Conservation (phyloP, 1,139 yeast genomes). For the Saccharomyces hybrid region DNA sequence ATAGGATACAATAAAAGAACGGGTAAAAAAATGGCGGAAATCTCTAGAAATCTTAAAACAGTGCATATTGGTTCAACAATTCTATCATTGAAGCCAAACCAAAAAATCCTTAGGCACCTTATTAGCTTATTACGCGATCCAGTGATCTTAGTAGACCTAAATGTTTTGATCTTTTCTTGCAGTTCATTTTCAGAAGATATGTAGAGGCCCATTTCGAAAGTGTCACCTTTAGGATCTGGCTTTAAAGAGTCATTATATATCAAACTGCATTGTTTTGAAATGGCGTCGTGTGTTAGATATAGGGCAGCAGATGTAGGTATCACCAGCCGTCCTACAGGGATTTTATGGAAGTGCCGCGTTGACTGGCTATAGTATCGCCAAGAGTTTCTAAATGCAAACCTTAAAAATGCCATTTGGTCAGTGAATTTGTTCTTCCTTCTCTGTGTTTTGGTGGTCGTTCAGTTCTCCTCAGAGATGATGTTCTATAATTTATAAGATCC, state of each 20-base stretch:
- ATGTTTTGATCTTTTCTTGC: constrained; percentile 11
- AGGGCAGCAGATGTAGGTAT: neutral
- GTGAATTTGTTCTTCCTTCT: neutral
- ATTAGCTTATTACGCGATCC: constrained; percentile 10
- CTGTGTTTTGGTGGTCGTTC: neutral
- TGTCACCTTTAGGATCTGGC: constrained; percentile 48
- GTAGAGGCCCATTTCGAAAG: constrained; percentile 63
- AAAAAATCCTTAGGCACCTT: constrained; percentile 35
- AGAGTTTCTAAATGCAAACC: neutral
- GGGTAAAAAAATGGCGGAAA: constrained; percentile 64
- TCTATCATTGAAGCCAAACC: constrained; percentile 44
- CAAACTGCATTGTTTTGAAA: neutral
- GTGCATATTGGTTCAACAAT: constrained; percentile 65
- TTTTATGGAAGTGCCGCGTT: neutral
- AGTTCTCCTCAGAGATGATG: neutral
- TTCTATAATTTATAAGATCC: neutral
- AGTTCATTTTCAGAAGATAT: constrained; percentile 50
- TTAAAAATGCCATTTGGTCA: neutral
- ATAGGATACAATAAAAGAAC: constrained; percentile 59
- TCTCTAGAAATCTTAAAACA: constrained; percentile 57
- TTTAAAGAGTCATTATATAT: constrained; percentile 20
- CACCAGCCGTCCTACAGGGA: neutral
- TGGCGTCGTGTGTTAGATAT: neutral
- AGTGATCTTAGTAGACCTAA: constrained; percentile 9
- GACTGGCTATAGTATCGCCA: neutral